phyloP scores from a whole-genome alignment of 2,329 filamentous ascomycete species.

The Aspergillus novoparasiticus region DNA sequence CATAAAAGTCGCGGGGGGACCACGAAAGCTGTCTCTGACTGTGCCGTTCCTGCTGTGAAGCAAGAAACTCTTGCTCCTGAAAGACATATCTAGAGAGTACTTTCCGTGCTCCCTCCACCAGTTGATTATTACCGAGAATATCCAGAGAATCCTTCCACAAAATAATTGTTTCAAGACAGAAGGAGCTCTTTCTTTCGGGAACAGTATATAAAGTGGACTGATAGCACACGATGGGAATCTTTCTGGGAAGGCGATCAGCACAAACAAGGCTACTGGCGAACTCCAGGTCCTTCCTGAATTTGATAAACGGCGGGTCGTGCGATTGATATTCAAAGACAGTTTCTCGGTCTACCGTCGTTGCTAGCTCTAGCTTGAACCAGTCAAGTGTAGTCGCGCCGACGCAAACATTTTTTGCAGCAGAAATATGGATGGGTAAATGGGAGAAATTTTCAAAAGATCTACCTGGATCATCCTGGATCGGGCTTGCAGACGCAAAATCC shows the following conservation, averaged over 20 bases:
- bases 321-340: slow-evolving; percentile 24
- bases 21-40: slow-evolving; percentile 20
- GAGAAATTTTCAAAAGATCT: background rate
- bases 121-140: slow-evolving; percentile 23
- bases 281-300: slow-evolving; percentile 28
- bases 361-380: slow-evolving; percentile 26
- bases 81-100: slow-evolving; percentile 36
- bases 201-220: slow-evolving; percentile 30
- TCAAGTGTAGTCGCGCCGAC: slow-evolving; percentile 8
- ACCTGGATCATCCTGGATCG: background rate
- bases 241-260: slow-evolving; percentile 29
- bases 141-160: slow-evolving; percentile 41
- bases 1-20: slow-evolving; percentile 49
- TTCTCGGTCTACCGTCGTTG: slow-evolving; percentile 17
- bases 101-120: slow-evolving; percentile 19
- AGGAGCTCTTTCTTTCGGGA: slow-evolving; percentile 19
- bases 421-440: slow-evolving; percentile 26
- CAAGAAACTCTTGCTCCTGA: slow-evolving; percentile 18
- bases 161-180: slow-evolving; percentile 33
- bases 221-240: slow-evolving; percentile 31
- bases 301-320: slow-evolving; percentile 17
- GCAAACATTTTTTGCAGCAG: slow-evolving; percentile 8
- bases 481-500: slow-evolving; percentile 18
- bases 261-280: slow-evolving; percentile 23
- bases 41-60: background rate